phyloP scores from a whole-genome alignment of 805 yeast species.

The Candida boleticola region DNA sequence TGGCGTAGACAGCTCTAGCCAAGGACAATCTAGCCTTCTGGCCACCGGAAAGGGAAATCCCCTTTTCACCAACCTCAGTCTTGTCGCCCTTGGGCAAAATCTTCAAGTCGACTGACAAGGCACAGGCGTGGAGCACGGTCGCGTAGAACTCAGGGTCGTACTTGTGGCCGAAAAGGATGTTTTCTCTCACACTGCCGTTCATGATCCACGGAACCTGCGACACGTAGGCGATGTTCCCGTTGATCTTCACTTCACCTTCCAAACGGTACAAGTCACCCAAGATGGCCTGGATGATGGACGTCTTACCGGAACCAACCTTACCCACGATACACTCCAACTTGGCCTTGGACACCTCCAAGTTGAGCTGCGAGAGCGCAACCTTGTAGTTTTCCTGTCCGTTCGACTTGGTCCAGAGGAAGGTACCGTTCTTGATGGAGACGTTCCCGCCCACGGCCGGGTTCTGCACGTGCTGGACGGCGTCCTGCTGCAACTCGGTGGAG shows the following conservation, averaged over 20 bases:
- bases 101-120: slow-evolving; percentile 72
- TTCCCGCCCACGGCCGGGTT: slow-evolving; percentile 54
- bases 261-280: slow-evolving; percentile 80
- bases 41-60: slow-evolving; percentile 94
- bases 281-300: slow-evolving; percentile 74
- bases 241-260: slow-evolving; percentile 67
- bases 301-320: slow-evolving; percentile 86
- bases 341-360: slow-evolving; percentile 66
- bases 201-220: slow-evolving; percentile 96
- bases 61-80: slow-evolving; percentile 96
- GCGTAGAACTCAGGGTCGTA: slow-evolving; percentile 81
- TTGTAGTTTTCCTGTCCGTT: slow-evolving; percentile 57
- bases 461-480: slow-evolving; percentile 56
- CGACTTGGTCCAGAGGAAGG: slow-evolving; percentile 75
- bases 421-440: slow-evolving; percentile 60
- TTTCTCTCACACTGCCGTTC: slow-evolving; percentile 91
- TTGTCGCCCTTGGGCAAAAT: slow-evolving; percentile 85
- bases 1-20: slow-evolving; percentile 93
- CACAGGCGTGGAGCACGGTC: slow-evolving; percentile 83
- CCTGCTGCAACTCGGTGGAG: slow-evolving; percentile 78
- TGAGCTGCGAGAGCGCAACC: slow-evolving; percentile 62
- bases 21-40: slow-evolving; percentile 94
- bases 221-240: slow-evolving; percentile 83
- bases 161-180: slow-evolving; percentile 85
- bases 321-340: slow-evolving; percentile 86